Evolutionary conservation across 345 rosid species (phyloP).

Genomic region (Salix udensis): DNA sequence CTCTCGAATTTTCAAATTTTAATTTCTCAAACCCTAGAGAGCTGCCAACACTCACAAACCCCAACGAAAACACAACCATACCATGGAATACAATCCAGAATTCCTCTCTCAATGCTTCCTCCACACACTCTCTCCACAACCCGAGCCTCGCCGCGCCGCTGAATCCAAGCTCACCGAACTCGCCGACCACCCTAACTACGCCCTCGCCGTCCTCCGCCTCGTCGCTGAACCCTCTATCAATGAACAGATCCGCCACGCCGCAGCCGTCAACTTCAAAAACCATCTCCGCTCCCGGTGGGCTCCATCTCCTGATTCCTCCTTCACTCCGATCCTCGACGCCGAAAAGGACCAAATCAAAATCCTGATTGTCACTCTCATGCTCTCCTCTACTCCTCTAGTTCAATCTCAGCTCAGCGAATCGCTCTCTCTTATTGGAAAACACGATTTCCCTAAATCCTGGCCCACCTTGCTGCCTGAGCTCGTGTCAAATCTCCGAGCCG

Average conservation of each 20-base stretch:
- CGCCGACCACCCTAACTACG: constrained; percentile 65
- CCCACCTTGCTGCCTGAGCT: constrained; percentile 83
- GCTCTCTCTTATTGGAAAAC: constrained; percentile 79
- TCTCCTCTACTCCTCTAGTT: constrained; percentile 66
- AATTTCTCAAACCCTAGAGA: not conserved
- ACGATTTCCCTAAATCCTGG: constrained; percentile 88
- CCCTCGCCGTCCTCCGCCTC: constrained; percentile 73
- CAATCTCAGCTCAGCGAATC: constrained; percentile 96
- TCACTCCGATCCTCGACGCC: constrained; percentile 44
- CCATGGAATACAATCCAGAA: constrained; percentile 38
- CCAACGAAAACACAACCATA: not conserved
- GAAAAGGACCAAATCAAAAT: constrained; percentile 87
- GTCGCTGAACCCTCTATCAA: constrained; percentile 69
- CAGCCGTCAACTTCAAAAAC: constrained; percentile 92
- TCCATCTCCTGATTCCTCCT: constrained; percentile 35
- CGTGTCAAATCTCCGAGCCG: constrained; percentile 46
- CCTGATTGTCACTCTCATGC: constrained; percentile 79
- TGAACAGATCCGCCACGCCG: constrained; percentile 91
- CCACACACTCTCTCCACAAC: constrained; percentile 73
- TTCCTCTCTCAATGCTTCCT: constrained; percentile 80
- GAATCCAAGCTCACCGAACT: constrained; percentile 58
- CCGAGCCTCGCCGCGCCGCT: constrained; percentile 83
- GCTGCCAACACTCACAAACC: not conserved
- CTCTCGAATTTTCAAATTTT: not conserved
- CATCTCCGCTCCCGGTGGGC: constrained; percentile 85